phyloP scores from a whole-genome alignment of 2,329 filamentous ascomycete genomes.

The Sporothrix pseudoabietina region DNA sequence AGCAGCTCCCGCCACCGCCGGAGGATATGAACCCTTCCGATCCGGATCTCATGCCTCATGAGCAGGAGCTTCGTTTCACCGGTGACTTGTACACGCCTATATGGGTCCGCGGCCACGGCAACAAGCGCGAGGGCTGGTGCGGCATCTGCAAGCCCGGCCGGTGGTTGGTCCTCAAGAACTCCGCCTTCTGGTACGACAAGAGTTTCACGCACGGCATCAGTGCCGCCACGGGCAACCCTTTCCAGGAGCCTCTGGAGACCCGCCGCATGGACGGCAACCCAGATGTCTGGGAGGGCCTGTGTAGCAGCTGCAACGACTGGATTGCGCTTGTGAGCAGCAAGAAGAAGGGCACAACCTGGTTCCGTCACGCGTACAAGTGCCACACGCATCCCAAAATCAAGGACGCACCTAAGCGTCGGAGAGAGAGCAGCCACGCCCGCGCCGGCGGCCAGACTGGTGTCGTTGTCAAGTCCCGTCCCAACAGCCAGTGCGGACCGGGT shows the following conservation, averaged over 20 bases:
- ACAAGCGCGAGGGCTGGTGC: slow-evolving; percentile 88
- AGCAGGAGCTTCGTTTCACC: slow-evolving; percentile 76
- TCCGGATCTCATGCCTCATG: slow-evolving; percentile 73
- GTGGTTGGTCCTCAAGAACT: slow-evolving; percentile 88
- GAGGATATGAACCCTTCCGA: slow-evolving; percentile 81
- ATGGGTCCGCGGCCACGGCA: slow-evolving; percentile 83
- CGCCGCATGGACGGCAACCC: slow-evolving; percentile 77
- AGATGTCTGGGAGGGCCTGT: slow-evolving; percentile 79
- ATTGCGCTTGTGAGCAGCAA: slow-evolving; percentile 80
- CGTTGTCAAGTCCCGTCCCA: slow-evolving; percentile 18
- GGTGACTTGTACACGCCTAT: slow-evolving; percentile 81
- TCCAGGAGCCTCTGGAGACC: slow-evolving; percentile 75
- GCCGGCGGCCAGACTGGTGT: neutral
- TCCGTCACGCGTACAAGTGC: slow-evolving; percentile 85
- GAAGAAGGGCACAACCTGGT: slow-evolving; percentile 93
- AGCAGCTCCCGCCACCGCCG: slow-evolving; percentile 71
- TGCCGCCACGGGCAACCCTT: slow-evolving; percentile 75
- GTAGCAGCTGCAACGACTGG: slow-evolving; percentile 78
- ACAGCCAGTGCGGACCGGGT: slow-evolving; percentile 22
- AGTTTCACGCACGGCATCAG: slow-evolving; percentile 86
- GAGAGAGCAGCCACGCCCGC: slow-evolving; percentile 61
- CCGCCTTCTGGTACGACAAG: slow-evolving; percentile 92
- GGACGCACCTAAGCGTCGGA: slow-evolving; percentile 67
- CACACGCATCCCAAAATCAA: slow-evolving; percentile 73
- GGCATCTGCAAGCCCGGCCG: slow-evolving; percentile 83